These are phyloP conservation scores for Venturia oleaginea DNA, from an alignment of 2,329 filamentous ascomycete genomes.

Conservation along the genomic window DNA sequence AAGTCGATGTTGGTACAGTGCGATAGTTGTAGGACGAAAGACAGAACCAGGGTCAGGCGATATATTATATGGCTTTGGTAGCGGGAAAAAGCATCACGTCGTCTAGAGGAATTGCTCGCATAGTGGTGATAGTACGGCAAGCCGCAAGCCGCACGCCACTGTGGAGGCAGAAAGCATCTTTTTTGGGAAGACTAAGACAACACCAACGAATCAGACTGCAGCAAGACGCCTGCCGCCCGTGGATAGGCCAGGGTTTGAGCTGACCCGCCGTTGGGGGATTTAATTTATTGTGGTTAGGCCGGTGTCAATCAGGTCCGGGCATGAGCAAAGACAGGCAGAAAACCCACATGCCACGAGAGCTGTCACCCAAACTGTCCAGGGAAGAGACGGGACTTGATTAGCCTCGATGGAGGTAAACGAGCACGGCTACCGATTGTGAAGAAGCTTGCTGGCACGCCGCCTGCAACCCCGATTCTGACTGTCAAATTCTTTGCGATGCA, in stretches of 20 bases:
- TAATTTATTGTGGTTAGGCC: background rate
- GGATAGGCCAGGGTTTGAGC: background rate
- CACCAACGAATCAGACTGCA: background rate
- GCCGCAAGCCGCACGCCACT: background rate
- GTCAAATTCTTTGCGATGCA: no score
- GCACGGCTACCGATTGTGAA: no score
- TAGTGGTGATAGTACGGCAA: constrained; percentile 6
- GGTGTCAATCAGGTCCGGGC: background rate
- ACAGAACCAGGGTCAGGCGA: background rate
- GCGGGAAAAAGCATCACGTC: background rate
- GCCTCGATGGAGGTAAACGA: background rate
- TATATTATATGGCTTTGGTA: background rate
- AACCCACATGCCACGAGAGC: background rate
- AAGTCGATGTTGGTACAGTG: background rate
- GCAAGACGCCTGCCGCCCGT: background rate
- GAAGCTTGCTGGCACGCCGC: background rate
- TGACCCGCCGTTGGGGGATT: background rate
- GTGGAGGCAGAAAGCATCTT: background rate
- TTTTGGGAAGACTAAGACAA: background rate
- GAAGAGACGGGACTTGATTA: background rate
- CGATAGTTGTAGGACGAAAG: background rate
- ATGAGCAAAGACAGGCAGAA: background rate
- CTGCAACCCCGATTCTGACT: background rate
- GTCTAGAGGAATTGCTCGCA: constrained; percentile 6
- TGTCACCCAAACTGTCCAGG: background rate